phyloP scores from a whole-genome alignment of 257 asterid species.

The Rehmannia glutinosa region DNA sequence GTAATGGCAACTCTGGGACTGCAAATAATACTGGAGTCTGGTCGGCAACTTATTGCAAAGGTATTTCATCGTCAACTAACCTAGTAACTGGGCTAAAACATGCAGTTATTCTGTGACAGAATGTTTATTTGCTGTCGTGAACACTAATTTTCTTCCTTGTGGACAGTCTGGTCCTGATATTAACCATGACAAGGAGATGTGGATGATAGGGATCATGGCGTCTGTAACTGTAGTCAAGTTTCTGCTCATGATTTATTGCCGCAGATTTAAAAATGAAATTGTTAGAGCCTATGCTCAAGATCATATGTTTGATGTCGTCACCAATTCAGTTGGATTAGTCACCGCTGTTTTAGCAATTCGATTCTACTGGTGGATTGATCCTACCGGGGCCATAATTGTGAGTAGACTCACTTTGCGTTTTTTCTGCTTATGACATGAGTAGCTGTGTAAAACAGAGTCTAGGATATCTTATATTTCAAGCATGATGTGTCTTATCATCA shows the following conservation, averaged over 20 bases:
- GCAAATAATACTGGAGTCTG: conserved; percentile 83
- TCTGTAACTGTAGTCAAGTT: conserved; percentile 80
- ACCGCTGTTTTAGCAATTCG: conserved; percentile 75
- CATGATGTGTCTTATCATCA: too few species aligned
- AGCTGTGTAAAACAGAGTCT: background rate
- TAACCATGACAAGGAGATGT: conserved; percentile 62
- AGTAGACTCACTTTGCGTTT: conserved; percentile 25
- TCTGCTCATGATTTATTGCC: conserved; percentile 71
- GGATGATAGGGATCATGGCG: conserved; percentile 97
- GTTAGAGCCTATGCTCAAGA: conserved; percentile 92
- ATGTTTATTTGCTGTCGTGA: background rate
- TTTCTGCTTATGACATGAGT: background rate
- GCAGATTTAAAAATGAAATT: conserved; percentile 71
- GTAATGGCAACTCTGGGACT: conserved; percentile 93
- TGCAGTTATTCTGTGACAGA: too few species aligned
- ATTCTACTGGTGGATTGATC: conserved; percentile 93
- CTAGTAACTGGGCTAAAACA: background rate
- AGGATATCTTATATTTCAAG: too few species aligned
- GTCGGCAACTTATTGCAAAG: conserved; percentile 62
- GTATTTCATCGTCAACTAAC: conserved; percentile 25
- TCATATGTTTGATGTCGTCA: conserved; percentile 82
- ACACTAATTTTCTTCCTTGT: background rate
- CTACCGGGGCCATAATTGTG: conserved; percentile 80
- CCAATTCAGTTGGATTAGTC: conserved; percentile 75
- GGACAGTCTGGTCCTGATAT: conserved; percentile 54